Evolutionary conservation across 352 stramenopile species (phyloP).

Genomic region (Phytopythium boreale): DNA sequence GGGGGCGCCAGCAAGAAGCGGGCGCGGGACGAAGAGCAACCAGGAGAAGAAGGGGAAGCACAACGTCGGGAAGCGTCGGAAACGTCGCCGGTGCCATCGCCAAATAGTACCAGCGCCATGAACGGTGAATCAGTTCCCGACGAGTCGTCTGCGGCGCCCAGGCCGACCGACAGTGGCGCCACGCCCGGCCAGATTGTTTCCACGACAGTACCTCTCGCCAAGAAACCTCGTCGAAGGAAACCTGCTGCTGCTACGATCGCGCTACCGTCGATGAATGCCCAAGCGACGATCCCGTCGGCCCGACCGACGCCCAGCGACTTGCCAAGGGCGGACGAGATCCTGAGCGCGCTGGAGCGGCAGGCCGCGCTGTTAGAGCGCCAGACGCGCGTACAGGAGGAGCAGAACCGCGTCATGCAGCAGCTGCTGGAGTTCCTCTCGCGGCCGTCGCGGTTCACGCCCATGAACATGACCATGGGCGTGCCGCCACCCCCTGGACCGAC

Average conservation of each 20-base stretch:
- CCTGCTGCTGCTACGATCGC: background rate
- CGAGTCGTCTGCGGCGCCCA: background rate
- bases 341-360: conserved; percentile 23
- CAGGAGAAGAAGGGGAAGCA: background rate
- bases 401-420: conserved; percentile 21
- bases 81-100: background rate
- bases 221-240: background rate
- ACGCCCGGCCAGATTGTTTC: no score
- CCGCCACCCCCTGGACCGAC: background rate
- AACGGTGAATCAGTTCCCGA: background rate
- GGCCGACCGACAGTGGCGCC: no score
- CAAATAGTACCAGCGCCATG: background rate
- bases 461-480: background rate
- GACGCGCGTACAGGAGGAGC: conserved; percentile 18
- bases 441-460: background rate
- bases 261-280: no score
- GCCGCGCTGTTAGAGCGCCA: conserved; percentile 19
- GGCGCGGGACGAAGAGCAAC: background rate
- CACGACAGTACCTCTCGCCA: background rate
- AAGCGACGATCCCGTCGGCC: background rate
- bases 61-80: background rate
- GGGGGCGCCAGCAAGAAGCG: background rate
- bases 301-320: conserved; percentile 5
- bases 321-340: conserved; percentile 17
- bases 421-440: conserved; percentile 18